phyloP scores from a whole-genome alignment of 2,329 filamentous ascomycete genomes.

The Pezicula radicicola region DNA sequence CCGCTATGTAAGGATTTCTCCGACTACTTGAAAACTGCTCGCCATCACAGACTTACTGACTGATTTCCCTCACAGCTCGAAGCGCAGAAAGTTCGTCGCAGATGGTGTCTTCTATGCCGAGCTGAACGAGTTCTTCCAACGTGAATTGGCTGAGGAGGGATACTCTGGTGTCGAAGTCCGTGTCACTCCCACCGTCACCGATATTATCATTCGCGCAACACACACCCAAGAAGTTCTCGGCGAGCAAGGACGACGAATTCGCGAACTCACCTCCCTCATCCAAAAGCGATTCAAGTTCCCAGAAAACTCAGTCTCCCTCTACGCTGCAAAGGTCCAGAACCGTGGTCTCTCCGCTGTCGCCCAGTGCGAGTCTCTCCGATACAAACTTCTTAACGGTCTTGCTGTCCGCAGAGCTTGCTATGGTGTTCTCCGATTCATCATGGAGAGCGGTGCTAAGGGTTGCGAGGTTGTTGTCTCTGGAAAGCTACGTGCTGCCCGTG shows the following conservation, averaged over 20 bases:
- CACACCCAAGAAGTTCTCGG: constrained; percentile 99
- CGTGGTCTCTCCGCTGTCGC: constrained; percentile 99
- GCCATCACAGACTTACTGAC: constrained; percentile 6
- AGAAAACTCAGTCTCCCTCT: constrained; percentile 99
- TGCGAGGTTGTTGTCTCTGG: constrained; percentile 99
- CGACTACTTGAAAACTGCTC: neutral
- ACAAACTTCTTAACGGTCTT: constrained; percentile 99
- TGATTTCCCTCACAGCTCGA: constrained; percentile 58
- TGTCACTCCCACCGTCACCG: constrained; percentile 99
- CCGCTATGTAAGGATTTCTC: constrained; percentile 30
- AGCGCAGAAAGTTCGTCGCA: constrained; percentile 91
- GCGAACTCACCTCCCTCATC: constrained; percentile 99
- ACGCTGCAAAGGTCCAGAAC: constrained; percentile 99
- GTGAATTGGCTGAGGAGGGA: constrained; percentile 99
- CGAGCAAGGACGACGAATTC: constrained; percentile 99
- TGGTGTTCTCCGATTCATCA: constrained; percentile 99
- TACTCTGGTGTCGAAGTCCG: constrained; percentile 99
- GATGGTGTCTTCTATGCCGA: constrained; percentile 99
- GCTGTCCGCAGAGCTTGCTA: constrained; percentile 99
- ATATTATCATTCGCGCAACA: constrained; percentile 99
- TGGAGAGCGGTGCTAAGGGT: constrained; percentile 99
- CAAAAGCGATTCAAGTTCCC: constrained; percentile 99
- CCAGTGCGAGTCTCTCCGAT: constrained; percentile 99
- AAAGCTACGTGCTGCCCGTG: constrained; percentile 97
- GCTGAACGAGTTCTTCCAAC: constrained; percentile 99